A percentile compares a stretch with the other conserved stretches of the same genome.
phyloP scores from a whole-genome alignment of 1,139 yeast genomes.

The Diutina scorzettiae region DNA sequence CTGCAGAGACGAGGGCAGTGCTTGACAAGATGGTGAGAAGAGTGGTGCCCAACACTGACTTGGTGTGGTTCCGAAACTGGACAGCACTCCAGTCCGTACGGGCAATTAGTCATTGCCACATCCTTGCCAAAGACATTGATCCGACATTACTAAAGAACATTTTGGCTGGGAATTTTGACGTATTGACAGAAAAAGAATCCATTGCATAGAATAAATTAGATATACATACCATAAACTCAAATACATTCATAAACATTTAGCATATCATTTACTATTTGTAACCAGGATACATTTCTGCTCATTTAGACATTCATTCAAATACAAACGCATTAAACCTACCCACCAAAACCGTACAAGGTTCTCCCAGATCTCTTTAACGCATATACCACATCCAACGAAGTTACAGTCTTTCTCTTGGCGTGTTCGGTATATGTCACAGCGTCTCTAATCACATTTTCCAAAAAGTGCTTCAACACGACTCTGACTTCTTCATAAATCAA shows the following conservation, averaged over 20 bases:
- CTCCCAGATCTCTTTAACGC: slow-evolving; percentile 99
- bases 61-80: slow-evolving; percentile 6
- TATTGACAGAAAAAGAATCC: background rate
- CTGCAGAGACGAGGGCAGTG: background rate
- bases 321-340: slow-evolving; percentile 34
- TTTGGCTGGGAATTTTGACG: background rate
- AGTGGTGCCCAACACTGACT: background rate
- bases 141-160: background rate
- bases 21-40: background rate
- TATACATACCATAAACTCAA: background rate
- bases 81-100: slow-evolving; percentile 1
- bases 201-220: background rate
- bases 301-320: too few species aligned
- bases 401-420: slow-evolving; percentile 99
- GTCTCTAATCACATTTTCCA: slow-evolving; percentile 95
- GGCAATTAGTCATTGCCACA: slow-evolving; percentile 1
- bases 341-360: slow-evolving; percentile 99
- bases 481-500: slow-evolving; percentile 98
- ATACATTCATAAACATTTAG: background rate
- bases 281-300: too few species aligned
- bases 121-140: background rate
- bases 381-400: slow-evolving; percentile 96
- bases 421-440: slow-evolving; percentile 99
- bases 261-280: too few species aligned
- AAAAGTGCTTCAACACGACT: slow-evolving; percentile 90